Evolutionary conservation across 164 flowering plant species (phyloP).

Genomic region (Protea cynaroides): DNA sequence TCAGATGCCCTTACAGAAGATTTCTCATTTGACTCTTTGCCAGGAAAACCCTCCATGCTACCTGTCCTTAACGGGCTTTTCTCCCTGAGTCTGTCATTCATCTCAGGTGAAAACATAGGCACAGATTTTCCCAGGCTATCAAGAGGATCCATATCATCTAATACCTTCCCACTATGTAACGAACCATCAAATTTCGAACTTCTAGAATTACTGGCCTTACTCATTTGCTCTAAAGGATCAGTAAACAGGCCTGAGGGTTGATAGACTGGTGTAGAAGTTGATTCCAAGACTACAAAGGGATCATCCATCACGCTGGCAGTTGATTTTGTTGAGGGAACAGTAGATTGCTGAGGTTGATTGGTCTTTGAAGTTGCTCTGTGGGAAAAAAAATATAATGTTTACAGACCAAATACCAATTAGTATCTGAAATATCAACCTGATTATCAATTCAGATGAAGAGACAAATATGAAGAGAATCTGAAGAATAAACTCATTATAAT

Average conservation of each 20-base stretch:
- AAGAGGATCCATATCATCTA: slow-evolving; percentile 61
- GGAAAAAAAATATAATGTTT: slow-evolving; percentile 4
- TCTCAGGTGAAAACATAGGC: slow-evolving; percentile 38
- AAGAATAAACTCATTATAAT: neutral
- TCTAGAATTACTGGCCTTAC: slow-evolving; percentile 32
- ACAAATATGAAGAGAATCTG: neutral
- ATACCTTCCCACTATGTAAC: slow-evolving; percentile 30
- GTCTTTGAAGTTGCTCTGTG: slow-evolving; percentile 42
- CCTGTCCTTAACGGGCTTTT: slow-evolving; percentile 34
- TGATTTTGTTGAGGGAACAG: slow-evolving; percentile 28
- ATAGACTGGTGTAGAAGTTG: slow-evolving; percentile 32
- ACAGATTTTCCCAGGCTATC: slow-evolving; percentile 37
- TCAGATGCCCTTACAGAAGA: slow-evolving; percentile 34
- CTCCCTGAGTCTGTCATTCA: slow-evolving; percentile 26
- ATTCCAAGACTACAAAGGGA: slow-evolving; percentile 60
- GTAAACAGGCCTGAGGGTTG: slow-evolving; percentile 36
- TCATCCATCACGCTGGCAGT: slow-evolving; percentile 41
- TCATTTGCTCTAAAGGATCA: slow-evolving; percentile 50
- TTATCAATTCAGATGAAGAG: neutral
- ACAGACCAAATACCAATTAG: neutral
- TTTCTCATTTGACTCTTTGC: slow-evolving; percentile 31
- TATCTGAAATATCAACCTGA: neutral
- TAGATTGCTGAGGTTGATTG: slow-evolving; percentile 24
- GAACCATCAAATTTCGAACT: slow-evolving; percentile 30
- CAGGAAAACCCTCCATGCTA: slow-evolving; percentile 16